Conservation (phyloP, 306 rosid genomes). For the Hippophae tibetana region DNA sequence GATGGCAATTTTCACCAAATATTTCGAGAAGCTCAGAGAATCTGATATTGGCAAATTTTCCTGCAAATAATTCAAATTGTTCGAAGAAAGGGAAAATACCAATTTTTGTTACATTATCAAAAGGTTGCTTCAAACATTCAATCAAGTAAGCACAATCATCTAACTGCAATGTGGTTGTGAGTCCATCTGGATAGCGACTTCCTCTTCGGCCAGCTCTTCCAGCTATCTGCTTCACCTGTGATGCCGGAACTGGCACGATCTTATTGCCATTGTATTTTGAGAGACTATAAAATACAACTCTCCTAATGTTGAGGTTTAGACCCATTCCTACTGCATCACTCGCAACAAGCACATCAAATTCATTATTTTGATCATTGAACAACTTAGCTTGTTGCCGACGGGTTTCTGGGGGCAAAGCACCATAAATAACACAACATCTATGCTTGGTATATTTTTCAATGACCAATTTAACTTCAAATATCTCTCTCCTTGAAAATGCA, state of each 20-base stretch:
- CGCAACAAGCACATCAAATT: slow-evolving; percentile 78
- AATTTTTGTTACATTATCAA: slow-evolving; percentile 49
- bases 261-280: slow-evolving; percentile 82
- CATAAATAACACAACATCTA: slow-evolving; percentile 79
- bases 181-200: slow-evolving; percentile 80
- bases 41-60: slow-evolving; percentile 42
- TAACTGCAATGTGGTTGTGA: slow-evolving; percentile 62
- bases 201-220: slow-evolving; percentile 98
- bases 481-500: slow-evolving; percentile 93
- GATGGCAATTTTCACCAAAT: slow-evolving; percentile 61
- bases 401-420: slow-evolving; percentile 89
- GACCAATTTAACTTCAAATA: slow-evolving; percentile 77
- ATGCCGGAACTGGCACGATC: slow-evolving; percentile 67
- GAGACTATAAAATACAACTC: slow-evolving; percentile 72
- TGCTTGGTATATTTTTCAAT: slow-evolving; percentile 76
- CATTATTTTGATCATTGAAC: slow-evolving; percentile 72
- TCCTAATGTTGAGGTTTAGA: slow-evolving; percentile 81
- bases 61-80: slow-evolving; percentile 80
- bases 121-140: slow-evolving; percentile 84
- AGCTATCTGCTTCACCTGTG: slow-evolving; percentile 92
- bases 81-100: slow-evolving; percentile 78
- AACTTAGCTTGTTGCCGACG: slow-evolving; percentile 78
- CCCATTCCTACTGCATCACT: slow-evolving; percentile 99
- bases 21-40: slow-evolving; percentile 57
- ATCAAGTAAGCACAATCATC: slow-evolving; percentile 83